Percentiles rank a stretch among this genome's conserved stretches.
phyloP scores from a whole-genome alignment of 805 yeast species.

The Kuraishia ogatae region DNA sequence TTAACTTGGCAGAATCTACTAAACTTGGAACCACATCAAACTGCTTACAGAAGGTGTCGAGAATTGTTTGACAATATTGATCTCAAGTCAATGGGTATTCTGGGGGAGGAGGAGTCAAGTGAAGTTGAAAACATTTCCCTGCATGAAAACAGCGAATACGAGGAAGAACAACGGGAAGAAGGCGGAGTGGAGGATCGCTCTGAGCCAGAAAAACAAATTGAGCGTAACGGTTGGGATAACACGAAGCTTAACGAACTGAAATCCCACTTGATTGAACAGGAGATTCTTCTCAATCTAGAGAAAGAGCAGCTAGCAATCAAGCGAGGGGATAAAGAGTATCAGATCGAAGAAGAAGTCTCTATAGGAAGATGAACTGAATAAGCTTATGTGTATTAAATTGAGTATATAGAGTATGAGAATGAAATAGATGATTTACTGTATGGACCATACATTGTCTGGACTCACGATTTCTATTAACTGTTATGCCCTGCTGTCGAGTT shows the following conservation, averaged over 20 bases:
- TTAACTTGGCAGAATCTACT: neutral
- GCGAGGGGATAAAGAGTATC: neutral
- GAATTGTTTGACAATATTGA: neutral
- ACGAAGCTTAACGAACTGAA: neutral
- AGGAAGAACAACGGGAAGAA: neutral
- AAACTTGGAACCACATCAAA: neutral
- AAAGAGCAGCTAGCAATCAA: conserved; percentile 4
- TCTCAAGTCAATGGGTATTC: neutral
- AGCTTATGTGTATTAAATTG: neutral
- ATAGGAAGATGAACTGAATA: neutral
- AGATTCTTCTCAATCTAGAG: conserved; percentile 3
- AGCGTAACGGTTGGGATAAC: neutral
- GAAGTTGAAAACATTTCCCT: neutral
- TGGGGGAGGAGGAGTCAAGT: neutral
- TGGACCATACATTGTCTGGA: neutral
- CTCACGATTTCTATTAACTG: too few relatives aligned
- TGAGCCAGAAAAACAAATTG: neutral
- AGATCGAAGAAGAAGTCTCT: neutral
- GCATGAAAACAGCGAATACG: neutral
- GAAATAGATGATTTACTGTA: too few relatives aligned
- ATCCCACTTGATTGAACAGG: neutral
- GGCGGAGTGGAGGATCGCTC: too few relatives aligned
- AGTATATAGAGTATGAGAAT: too few relatives aligned
- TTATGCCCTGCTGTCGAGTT: conserved; percentile 7
- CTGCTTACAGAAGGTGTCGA: neutral